Conservation (phyloP, 2,329 filamentous ascomycete genomes). For the Sporothrix phasma region DNA sequence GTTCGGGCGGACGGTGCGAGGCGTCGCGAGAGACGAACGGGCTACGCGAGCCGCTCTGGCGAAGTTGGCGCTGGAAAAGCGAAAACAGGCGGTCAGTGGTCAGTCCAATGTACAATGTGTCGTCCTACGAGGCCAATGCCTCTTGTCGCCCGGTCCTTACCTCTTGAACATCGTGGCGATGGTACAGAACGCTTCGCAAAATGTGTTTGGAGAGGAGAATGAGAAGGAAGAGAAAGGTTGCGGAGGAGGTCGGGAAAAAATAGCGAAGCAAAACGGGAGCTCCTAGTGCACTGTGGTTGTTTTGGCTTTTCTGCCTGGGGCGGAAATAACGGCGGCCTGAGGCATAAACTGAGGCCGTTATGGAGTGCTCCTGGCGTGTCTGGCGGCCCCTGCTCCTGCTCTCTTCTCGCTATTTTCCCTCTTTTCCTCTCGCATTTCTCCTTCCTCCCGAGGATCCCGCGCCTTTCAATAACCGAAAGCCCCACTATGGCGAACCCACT, state of each 20-base stretch:
- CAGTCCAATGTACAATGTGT: background rate
- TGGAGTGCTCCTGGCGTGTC: background rate
- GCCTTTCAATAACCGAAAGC: slow-evolving; percentile 16
- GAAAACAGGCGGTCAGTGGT: slow-evolving; percentile 30
- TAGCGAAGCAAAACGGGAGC: slow-evolving; percentile 20
- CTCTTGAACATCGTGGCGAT: slow-evolving; percentile 69
- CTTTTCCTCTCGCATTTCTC: slow-evolving; percentile 7
- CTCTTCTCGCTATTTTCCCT: background rate
- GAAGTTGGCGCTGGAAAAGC: slow-evolving; percentile 47
- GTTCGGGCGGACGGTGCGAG: slow-evolving; percentile 46
- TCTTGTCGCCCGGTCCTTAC: slow-evolving; percentile 39
- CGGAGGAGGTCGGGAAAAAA: slow-evolving; percentile 22
- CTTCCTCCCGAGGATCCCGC: slow-evolving; percentile 20
- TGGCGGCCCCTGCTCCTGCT: background rate
- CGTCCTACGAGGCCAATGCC: background rate
- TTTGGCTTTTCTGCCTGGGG: slow-evolving; percentile 16
- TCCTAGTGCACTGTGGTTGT: slow-evolving; percentile 17
- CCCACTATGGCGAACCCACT: slow-evolving; percentile 10
- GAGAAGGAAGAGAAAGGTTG: slow-evolving; percentile 12
- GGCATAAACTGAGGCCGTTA: slow-evolving; percentile 1
- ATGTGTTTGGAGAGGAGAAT: slow-evolving; percentile 9
- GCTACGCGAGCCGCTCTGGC: slow-evolving; percentile 45
- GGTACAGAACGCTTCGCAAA: slow-evolving; percentile 18
- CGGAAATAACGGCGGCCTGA: slow-evolving; percentile 11
- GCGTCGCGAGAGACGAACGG: slow-evolving; percentile 47